These are phyloP conservation scores for Chaetomidium leptoderma DNA, from an alignment of 495 filamentous ascomycete genomes.

Conservation along the genomic window DNA sequence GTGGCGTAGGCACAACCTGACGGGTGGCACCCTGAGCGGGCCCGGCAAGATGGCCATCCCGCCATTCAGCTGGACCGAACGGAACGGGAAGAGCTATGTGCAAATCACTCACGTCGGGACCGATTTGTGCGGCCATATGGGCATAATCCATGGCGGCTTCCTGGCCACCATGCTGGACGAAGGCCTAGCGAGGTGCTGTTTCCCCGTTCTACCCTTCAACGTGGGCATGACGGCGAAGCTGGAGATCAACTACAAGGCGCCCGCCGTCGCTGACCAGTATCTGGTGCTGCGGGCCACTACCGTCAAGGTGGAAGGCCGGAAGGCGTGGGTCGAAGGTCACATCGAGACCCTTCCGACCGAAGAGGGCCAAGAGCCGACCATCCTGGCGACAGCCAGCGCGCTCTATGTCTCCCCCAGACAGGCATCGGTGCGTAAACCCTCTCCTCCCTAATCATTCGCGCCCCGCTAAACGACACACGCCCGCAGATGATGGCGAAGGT, in stretches of 20 bases:
- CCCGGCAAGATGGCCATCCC: constrained; percentile 76
- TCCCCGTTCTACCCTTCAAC: constrained; percentile 81
- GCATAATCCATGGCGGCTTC: constrained; percentile 87
- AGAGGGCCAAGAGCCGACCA: constrained; percentile 34
- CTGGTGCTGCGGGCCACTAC: constrained; percentile 77
- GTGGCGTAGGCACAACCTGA: constrained; percentile 69
- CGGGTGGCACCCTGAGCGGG: constrained; percentile 73
- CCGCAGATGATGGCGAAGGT: constrained; percentile 28
- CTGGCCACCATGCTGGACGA: constrained; percentile 92
- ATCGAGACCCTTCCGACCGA: constrained; percentile 70
- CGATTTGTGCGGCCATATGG: constrained; percentile 84
- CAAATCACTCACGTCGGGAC: constrained; percentile 74
- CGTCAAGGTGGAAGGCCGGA: constrained; percentile 84
- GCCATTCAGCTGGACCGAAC: constrained; percentile 69
- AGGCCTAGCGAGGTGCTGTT: constrained; percentile 84
- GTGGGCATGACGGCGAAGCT: constrained; percentile 88
- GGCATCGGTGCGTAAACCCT: constrained; percentile 57
- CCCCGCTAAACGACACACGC: background rate
- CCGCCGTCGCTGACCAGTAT: constrained; percentile 70
- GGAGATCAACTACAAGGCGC: constrained; percentile 81
- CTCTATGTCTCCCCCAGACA: constrained; percentile 87
- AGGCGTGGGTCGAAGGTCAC: constrained; percentile 91
- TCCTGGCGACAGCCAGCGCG: constrained; percentile 51
- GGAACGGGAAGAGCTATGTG: constrained; percentile 65
- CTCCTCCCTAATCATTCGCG: background rate